Evolutionary conservation across 352 stramenopile genomes (phyloP).

Genomic region (Phytopythium cucurbitacearum): DNA sequence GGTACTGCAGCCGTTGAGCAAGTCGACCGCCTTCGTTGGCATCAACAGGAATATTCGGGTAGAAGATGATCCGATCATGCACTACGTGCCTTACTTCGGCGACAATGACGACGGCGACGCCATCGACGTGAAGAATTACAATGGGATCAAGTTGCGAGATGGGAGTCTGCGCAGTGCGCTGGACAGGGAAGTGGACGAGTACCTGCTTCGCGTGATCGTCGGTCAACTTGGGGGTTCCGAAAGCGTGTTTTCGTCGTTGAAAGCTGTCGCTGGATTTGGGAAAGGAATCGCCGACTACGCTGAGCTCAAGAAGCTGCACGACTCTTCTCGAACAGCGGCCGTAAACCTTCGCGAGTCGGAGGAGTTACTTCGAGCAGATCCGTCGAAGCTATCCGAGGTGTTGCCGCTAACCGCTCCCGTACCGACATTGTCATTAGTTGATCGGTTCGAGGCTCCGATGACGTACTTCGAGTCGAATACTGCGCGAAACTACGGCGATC

Average conservation of each 20-base stretch:
- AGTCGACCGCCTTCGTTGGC: constrained; percentile 58
- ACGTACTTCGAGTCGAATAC: constrained; percentile 76
- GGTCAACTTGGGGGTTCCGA: constrained; percentile 44
- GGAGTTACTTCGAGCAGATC: constrained; percentile 21
- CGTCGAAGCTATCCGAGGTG: constrained; percentile 25
- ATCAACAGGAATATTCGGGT: constrained; percentile 69
- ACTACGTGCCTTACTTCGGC: constrained; percentile 90
- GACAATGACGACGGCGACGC: constrained; percentile 84
- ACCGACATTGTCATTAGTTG: constrained; percentile 16
- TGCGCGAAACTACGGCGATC: constrained; percentile 21
- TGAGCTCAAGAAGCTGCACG: constrained; percentile 66
- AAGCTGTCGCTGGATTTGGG: constrained; percentile 45
- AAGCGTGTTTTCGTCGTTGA: constrained; percentile 59
- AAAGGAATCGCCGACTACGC: constrained; percentile 62
- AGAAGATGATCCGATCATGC: constrained; percentile 87
- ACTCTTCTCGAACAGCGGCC: constrained; percentile 28
- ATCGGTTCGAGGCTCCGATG: constrained; percentile 40
- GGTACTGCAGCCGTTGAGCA: constrained; percentile 48
- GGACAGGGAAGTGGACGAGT: constrained; percentile 68
- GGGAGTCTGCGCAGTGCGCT: constrained; percentile 37
- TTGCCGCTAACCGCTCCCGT: constrained; percentile 16
- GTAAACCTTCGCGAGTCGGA: constrained; percentile 43
- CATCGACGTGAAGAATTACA: constrained; percentile 73
- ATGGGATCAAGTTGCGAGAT: constrained; percentile 35
- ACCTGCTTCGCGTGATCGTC: constrained; percentile 59